These are phyloP conservation scores for Leishmania martiniquensis DNA, from an alignment of 208 protist genomes.

Conservation along the genomic window DNA sequence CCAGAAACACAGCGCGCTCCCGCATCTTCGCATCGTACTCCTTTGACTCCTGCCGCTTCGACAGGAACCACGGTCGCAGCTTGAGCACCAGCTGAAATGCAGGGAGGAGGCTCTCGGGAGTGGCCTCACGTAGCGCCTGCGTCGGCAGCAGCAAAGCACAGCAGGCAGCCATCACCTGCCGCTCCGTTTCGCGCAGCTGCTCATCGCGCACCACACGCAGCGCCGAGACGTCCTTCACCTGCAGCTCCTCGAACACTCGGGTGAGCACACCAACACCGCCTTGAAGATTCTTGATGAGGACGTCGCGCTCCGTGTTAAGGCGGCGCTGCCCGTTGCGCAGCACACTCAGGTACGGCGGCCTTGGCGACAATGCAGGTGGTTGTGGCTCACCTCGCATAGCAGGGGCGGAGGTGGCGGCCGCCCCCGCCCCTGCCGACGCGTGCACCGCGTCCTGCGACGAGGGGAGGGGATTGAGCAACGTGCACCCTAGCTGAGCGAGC, in stretches of 20 bases:
- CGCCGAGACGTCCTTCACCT: constrained; percentile 66
- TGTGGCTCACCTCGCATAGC: constrained; percentile 9
- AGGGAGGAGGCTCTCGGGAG: constrained; percentile 44
- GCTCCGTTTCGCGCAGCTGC: constrained; percentile 68
- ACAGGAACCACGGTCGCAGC: constrained; percentile 78
- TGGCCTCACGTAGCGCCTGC: constrained; percentile 46
- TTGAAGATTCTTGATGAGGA: constrained; percentile 84
- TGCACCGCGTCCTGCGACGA: constrained; percentile 10
- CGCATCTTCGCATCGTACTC: constrained; percentile 63
- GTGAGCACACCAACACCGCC: constrained; percentile 74
- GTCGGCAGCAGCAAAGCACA: constrained; percentile 79
- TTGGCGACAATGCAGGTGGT: not conserved
- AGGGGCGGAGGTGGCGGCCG: no score
- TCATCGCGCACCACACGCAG: constrained; percentile 77
- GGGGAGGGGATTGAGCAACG: constrained; percentile 43
- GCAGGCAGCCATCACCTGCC: constrained; percentile 82
- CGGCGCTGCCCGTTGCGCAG: constrained; percentile 69
- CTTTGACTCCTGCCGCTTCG: constrained; percentile 74
- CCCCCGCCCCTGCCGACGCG: not conserved
- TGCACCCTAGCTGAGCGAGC: constrained; percentile 71
- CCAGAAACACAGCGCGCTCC: constrained; percentile 67
- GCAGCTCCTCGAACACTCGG: constrained; percentile 74
- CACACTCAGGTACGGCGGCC: constrained; percentile 49
- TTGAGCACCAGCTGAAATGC: constrained; percentile 72
- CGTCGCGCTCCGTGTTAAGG: constrained; percentile 71